Evolutionary conservation across 164 flowering plant species (phyloP).

Genomic region (Buxus sempervirens): DNA sequence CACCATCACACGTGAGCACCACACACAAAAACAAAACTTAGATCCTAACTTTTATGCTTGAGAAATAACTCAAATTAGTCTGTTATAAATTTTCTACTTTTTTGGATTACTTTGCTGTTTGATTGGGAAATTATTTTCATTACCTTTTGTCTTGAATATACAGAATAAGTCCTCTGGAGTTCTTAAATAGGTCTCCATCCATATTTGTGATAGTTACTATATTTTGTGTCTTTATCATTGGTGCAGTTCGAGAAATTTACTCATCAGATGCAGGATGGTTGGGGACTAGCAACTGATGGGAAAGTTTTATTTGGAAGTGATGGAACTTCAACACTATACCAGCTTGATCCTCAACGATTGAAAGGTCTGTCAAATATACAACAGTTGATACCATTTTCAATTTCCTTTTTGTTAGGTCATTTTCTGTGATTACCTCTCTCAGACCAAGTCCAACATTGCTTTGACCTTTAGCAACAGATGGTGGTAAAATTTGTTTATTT

Average conservation of each 20-base stretch:
- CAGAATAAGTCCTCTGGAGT: neutral
- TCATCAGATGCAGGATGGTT: slow-evolving; percentile 90
- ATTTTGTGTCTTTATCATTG: slow-evolving; percentile 11
- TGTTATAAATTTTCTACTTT: too few relatives aligned
- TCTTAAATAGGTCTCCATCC: neutral
- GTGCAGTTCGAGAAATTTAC: slow-evolving; percentile 61
- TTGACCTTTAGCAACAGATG: neutral
- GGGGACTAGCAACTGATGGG: slow-evolving; percentile 99
- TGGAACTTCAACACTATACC: slow-evolving; percentile 84
- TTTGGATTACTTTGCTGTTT: neutral
- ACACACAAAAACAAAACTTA: too few relatives aligned
- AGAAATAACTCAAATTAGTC: too few relatives aligned
- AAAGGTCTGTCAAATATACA: slow-evolving; percentile 50
- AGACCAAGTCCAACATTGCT: neutral
- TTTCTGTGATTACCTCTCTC: neutral
- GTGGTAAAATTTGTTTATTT: neutral
- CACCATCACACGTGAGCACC: too few relatives aligned
- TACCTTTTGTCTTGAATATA: neutral
- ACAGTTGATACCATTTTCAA: neutral
- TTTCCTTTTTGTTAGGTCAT: neutral
- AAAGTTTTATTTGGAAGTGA: slow-evolving; percentile 89
- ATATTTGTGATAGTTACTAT: neutral
- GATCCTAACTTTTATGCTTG: too few relatives aligned
- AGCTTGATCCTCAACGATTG: slow-evolving; percentile 60
- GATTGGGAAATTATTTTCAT: neutral